Conservation (phyloP, 345 rosid species). For the Conringia planisiliqua region DNA sequence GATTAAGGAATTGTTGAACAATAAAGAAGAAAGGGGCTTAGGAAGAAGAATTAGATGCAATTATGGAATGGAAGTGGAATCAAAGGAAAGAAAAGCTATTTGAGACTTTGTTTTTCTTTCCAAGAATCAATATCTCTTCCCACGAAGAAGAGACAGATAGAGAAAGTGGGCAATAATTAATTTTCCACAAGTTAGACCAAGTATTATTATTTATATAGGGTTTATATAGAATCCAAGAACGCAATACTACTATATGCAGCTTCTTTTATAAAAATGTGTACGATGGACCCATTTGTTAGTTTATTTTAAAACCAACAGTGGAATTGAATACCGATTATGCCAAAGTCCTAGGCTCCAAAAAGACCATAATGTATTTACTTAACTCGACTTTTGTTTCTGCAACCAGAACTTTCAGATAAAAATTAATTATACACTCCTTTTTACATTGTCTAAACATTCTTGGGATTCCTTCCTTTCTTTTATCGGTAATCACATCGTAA, state of each 20-base stretch:
- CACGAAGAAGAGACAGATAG: slow-evolving; percentile 7
- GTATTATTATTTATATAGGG: slow-evolving; percentile 27
- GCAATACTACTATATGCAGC: slow-evolving; percentile 11
- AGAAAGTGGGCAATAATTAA: slow-evolving; percentile 19
- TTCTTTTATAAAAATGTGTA: not conserved
- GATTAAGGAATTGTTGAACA: not conserved
- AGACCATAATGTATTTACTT: slow-evolving; percentile 10
- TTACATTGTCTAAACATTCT: not conserved
- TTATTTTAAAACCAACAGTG: slow-evolving; percentile 15
- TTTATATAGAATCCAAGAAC: slow-evolving; percentile 33
- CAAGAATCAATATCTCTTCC: slow-evolving; percentile 29
- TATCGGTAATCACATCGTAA: not conserved
- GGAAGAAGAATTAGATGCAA: slow-evolving; percentile 55
- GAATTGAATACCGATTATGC: slow-evolving; percentile 11
- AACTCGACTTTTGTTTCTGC: not conserved
- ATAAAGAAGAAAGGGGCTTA: slow-evolving; percentile 12
- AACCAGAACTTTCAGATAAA: not conserved
- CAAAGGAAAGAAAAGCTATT: slow-evolving; percentile 26
- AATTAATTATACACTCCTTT: not conserved
- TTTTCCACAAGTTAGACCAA: slow-evolving; percentile 22
- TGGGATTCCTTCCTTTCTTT: not conserved
- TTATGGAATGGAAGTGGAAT: slow-evolving; percentile 42
- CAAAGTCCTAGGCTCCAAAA: slow-evolving; percentile 10
- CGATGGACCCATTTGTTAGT: slow-evolving; percentile 28
- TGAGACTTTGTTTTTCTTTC: slow-evolving; percentile 16